Base-by-base conservation (phyloP, 495 filamentous ascomycete genomes). In the Tricharina praecox region DNA sequence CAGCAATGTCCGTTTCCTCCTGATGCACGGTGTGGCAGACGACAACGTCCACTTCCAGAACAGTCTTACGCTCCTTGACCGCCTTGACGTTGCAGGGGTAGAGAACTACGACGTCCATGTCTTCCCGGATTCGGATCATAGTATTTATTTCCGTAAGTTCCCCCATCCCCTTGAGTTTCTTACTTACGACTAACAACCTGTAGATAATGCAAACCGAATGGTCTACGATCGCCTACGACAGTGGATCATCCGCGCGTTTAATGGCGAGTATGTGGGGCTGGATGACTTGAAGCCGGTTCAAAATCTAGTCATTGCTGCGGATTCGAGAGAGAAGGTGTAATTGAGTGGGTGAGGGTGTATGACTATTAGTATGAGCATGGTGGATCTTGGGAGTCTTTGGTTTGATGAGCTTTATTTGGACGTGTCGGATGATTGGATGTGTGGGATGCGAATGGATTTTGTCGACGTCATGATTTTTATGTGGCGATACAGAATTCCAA, bases 1-100 rank as follows among this genome's bases (percentile, higher is more conserved):
- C 15, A 59, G 78, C 51, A 93, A 81, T 54, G 78, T 83, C 34
- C 74, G 88, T 21, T 97, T 96, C 63, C 64, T 96, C 19, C 62
- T 97, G 48, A 93, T 95, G 82, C 90, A 97, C 57, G 90, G 90
- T 49, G 73, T 85, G 11, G 80, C 82, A 2, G 90, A 97, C 54
- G 90, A 97, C 64, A 97, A 97, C 54, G 90, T 97, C 4, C 90
- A 97, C 62, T 71, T 93, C 62, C 90, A 97, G 63, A 96, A 93
- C 60, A 79, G 85, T 1, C 69, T 95, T 42, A 80, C 76, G 2
- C 64, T 97, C 52, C 64, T 96, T 37, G 90, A 97, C 63, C 79
- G 79, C 55, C 68, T 97, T 34, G 85, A 97, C 64, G 59, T 94
- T 49, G 77, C 68, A 1, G 75, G 75, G 23, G 75, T 96, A 1